phyloP scores from a whole-genome alignment of 164 flowering plant species.

The Nelumbo lutea region DNA sequence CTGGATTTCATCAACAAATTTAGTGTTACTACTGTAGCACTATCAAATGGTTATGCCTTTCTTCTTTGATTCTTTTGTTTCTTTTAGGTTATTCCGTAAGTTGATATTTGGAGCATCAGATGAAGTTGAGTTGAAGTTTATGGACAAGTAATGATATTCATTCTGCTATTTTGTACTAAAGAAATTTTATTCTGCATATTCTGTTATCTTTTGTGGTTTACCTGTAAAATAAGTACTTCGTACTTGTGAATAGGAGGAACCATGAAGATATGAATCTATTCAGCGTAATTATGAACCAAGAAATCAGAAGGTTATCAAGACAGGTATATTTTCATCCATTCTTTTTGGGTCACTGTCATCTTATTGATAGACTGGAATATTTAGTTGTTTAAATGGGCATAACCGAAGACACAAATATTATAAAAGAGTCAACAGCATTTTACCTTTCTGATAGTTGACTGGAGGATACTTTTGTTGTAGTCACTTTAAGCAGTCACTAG shows the following conservation, averaged over 20 bases:
- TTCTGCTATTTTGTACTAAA: slow-evolving; percentile 1
- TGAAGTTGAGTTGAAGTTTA: slow-evolving; percentile 86
- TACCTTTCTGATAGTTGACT: too few species aligned
- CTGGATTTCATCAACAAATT: too few species aligned
- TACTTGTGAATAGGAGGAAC: slow-evolving; percentile 54
- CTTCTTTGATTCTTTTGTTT: slow-evolving; percentile 1
- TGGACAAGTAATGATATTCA: slow-evolving; percentile 57
- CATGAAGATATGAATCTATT: slow-evolving; percentile 84
- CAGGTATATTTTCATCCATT: slow-evolving; percentile 49
- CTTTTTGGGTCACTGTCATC: background rate
- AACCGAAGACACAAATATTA: too few species aligned
- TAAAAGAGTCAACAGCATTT: too few species aligned
- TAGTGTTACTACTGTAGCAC: background rate
- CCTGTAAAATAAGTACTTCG: background rate
- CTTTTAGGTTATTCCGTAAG: slow-evolving; percentile 70
- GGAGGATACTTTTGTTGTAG: too few species aligned
- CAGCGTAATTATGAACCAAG: slow-evolving; percentile 77
- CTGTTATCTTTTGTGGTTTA: background rate
- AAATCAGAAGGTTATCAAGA: slow-evolving; percentile 76
- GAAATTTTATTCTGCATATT: background rate
- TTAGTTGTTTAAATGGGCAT: too few species aligned
- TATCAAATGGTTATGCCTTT: background rate
- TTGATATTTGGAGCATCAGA: slow-evolving; percentile 89
- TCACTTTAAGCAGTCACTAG: too few species aligned
- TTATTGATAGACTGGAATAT: background rate